A percentile compares a stretch with the other conserved stretches of the same genome.
These are phyloP conservation scores for Fusarium albosuccineum DNA, from an alignment of 2,329 filamentous ascomycete genomes.

Conservation along the genomic window DNA sequence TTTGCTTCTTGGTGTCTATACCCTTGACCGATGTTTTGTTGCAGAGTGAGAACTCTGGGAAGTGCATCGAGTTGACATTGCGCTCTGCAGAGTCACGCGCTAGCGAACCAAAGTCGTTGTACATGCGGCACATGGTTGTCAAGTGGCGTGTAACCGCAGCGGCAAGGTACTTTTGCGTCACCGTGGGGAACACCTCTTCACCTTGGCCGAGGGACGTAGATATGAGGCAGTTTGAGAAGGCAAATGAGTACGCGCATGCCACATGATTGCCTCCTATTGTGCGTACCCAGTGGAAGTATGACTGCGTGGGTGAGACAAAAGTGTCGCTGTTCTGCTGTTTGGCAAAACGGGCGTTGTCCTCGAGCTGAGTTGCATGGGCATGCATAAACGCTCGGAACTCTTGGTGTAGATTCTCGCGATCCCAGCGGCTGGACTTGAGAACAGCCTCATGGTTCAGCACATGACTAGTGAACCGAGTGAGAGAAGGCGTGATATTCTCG, in stretches of 20 bases:
- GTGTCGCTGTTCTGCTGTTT: background rate
- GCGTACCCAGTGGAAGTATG: background rate
- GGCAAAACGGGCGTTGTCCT: background rate
- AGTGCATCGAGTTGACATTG: background rate
- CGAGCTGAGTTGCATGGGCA: background rate
- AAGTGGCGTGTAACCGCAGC: background rate
- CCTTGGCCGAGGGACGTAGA: background rate
- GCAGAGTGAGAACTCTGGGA: conserved; percentile 1
- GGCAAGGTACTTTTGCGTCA: conserved; percentile 1
- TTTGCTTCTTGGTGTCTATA: background rate
- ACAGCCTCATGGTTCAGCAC: background rate
- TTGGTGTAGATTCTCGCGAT: background rate
- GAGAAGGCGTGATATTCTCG: background rate
- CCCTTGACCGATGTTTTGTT: background rate
- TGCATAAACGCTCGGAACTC: conserved; percentile 1
- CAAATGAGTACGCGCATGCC: conserved; percentile 8
- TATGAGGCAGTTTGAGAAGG: background rate
- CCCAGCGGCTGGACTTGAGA: background rate
- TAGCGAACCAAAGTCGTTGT: conserved; percentile 6
- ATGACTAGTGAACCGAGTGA: background rate
- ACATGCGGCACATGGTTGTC: conserved; percentile 7
- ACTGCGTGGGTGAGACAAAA: background rate
- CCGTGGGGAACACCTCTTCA: background rate
- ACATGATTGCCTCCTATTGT: background rate
- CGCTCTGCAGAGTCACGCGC: background rate